Evolutionary conservation across 352 stramenopile genomes (phyloP).

Genomic region (Phytophthora europaea): DNA sequence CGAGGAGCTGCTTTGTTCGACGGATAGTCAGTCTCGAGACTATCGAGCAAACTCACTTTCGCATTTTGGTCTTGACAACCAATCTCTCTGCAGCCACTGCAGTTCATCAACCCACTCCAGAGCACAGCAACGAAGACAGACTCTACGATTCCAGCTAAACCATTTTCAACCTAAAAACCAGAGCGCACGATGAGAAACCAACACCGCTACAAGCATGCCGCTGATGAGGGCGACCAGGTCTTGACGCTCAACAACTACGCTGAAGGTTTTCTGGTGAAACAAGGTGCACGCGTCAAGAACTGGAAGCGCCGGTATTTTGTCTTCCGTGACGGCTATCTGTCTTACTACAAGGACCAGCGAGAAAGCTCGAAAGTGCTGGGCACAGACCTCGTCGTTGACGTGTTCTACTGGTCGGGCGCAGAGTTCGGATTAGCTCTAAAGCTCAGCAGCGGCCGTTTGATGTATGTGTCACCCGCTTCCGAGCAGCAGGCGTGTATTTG

Average conservation of each 20-base stretch:
- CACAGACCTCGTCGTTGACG: constrained; percentile 59
- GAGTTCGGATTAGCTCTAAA: constrained; percentile 62
- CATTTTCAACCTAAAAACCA: background rate
- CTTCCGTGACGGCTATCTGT: constrained; percentile 70
- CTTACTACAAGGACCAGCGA: constrained; percentile 71
- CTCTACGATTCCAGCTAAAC: background rate
- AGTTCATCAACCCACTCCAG: constrained; percentile 8
- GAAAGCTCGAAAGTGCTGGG: constrained; percentile 59
- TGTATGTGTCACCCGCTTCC: constrained; percentile 59
- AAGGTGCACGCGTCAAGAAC: constrained; percentile 75
- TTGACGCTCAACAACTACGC: constrained; percentile 71
- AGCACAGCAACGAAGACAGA: background rate
- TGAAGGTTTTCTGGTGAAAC: constrained; percentile 76
- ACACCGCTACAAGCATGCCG: constrained; percentile 27
- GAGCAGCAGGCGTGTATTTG: constrained; percentile 68
- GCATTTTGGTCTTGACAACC: constrained; percentile 27
- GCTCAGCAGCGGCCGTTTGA: constrained; percentile 54
- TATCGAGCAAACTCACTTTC: constrained; percentile 11
- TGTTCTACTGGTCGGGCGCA: constrained; percentile 60
- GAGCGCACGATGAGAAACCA: constrained; percentile 29
- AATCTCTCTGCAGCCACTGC: constrained; percentile 26
- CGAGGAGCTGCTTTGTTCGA: constrained; percentile 20
- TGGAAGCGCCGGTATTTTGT: constrained; percentile 87
- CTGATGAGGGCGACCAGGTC: constrained; percentile 44
- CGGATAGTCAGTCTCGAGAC: constrained; percentile 24